Base-by-base conservation (phyloP, 2,329 filamentous ascomycete genomes). In the Clarireedia paspali region DNA sequence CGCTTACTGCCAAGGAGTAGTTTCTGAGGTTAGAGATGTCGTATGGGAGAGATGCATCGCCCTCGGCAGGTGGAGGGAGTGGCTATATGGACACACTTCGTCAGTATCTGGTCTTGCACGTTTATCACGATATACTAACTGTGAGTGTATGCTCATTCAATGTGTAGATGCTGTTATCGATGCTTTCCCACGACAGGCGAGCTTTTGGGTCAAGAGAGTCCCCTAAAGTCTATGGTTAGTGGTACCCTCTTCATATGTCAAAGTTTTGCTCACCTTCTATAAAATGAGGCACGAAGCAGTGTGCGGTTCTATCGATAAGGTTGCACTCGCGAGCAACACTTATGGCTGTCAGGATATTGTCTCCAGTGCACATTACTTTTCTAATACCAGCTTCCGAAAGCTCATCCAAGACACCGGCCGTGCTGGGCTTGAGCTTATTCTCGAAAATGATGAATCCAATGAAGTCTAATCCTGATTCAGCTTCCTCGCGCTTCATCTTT, bases 391-490 rank as follows among this genome's bases (percentile, higher is more conserved):
- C 92, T 52, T 86, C 77, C 34, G 83, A 79, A 3, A 99, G 79
- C 72, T 97, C 91, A 55, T 87, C 80, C 26, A 99, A 82, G 36
- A 96, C 88, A 1, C 79, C 80, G 1, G 88, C 80, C 0, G 92
- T 96, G 20, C 83, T 91, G 1, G 89, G 85, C 71, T 99, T 99
- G 59, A 99, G 75, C 73, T 99, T 99, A 74, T 99, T 99, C 73
- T 99, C 94, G 65, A 99, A 99, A 53, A 99, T 87, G 67, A 99
- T 97, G 73, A 99, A 99, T 5, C 94, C 94, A 38, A 91, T 80
- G 67, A 99, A 97, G 47, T 92, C 84, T 10, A 99, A 80, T 34
- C 84, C 78, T 3, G 82, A 87, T 71, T 99, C 94, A 7, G 88
- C 91, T 53, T 96, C 88, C 40, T 84, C 75, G 30, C 94, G 86